Base-by-base conservation (phyloP, 2,329 filamentous ascomycete genomes). In the Aspergillus melleus region DNA sequence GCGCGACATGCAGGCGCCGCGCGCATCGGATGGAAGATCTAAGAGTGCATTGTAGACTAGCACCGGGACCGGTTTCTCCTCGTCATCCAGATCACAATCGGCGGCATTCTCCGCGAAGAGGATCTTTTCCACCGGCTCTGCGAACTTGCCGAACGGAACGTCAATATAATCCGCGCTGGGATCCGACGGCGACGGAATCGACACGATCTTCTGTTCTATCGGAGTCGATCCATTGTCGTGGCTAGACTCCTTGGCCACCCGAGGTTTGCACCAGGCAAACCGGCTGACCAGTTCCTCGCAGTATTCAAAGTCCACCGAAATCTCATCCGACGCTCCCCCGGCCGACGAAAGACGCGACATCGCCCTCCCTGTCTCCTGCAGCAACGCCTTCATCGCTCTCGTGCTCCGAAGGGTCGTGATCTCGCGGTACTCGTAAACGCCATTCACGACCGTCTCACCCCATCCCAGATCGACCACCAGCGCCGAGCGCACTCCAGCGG, bases 401-500 rank as follows among this genome's bases (percentile, higher is more conserved):
- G 91, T 82, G 44, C 86, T 94, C 56, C 91, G 84, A 58, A 82
- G 85, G 56, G 86, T 86, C 16, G 83, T 81, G 1, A 96, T 86
- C 73, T 96, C 92, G 56, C 91, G 88, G 73, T 92, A 96, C 76
- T 99, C 95, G 71, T 93, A 98, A 6, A 98, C 83, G 6, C 88
- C 90, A 0, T 92, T 96, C 22, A 96, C 86, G 0, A 89, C 84
- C 0, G 93, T 96, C 75, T 98, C 95, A 47, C 88, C 84, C 95
- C 95, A 99, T 49, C 94, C 95, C 61, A 99, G 83, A 70, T 99
- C 92, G 42, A 99, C 82, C 0, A 98, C 86, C 47, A 99, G 76
- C 1, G 89, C 92, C n/a, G 91, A 91, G 14, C 95, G 87, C 46
- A 96, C 80, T 0, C 95, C 95, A 6, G 93, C 92, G 8, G 89